Conservation (phyloP, 2,329 filamentous ascomycete species). For the Aspergillus oerlinghausenensis region DNA sequence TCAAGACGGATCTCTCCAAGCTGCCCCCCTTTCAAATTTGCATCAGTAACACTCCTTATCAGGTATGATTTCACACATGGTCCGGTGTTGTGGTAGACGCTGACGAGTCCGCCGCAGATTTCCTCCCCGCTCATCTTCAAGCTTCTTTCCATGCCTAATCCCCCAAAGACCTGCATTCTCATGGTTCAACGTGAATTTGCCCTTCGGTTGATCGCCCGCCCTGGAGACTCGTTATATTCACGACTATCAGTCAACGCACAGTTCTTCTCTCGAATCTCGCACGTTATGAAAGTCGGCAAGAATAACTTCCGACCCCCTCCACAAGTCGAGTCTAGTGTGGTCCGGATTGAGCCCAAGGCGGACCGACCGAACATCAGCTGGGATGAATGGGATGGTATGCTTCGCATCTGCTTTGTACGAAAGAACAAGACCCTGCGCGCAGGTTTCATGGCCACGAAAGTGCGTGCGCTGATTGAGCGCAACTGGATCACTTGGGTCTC, state of each 20-base stretch:
- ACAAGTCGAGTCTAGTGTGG: constrained; percentile 85
- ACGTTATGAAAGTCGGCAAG: constrained; percentile 87
- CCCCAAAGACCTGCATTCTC: constrained; percentile 79
- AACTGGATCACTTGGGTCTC: constrained; percentile 17
- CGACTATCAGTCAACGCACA: constrained; percentile 90
- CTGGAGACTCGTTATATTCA: constrained; percentile 84
- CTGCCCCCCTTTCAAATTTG: constrained; percentile 76
- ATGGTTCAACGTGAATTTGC: constrained; percentile 93
- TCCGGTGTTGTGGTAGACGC: background rate
- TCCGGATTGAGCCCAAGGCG: constrained; percentile 81
- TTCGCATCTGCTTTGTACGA: constrained; percentile 75
- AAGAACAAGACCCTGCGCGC: constrained; percentile 86
- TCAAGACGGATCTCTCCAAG: constrained; percentile 63
- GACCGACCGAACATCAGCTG: constrained; percentile 85
- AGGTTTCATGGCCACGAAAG: constrained; percentile 67
- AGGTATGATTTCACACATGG: constrained; percentile 39
- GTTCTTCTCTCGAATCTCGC: constrained; percentile 71
- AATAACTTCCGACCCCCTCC: constrained; percentile 97
- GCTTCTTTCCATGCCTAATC: constrained; percentile 73
- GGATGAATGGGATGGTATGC: constrained; percentile 89
- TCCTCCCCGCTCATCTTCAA: constrained; percentile 89
- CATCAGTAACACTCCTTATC: constrained; percentile 72
- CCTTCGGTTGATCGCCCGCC: constrained; percentile 79
- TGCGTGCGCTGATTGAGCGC: constrained; percentile 25
- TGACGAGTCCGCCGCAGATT: constrained; percentile 52